These are phyloP conservation scores for Taphrina betulina DNA, from an alignment of 1,139 yeast genomes.

Conservation along the genomic window DNA sequence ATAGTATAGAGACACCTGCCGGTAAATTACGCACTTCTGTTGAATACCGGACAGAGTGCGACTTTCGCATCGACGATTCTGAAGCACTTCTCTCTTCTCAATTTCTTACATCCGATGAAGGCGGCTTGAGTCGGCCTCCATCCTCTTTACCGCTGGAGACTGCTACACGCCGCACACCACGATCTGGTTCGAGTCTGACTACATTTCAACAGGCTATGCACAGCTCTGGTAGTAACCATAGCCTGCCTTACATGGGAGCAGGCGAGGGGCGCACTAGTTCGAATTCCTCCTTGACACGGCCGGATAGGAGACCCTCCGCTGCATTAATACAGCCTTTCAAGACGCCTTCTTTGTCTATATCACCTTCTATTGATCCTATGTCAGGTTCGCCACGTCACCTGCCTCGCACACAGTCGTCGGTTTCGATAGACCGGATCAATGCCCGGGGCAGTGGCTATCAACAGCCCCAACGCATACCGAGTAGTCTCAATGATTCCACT, in stretches of 20 bases:
- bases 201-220: too few species aligned
- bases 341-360: conserved; percentile 45
- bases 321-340: conserved; percentile 44
- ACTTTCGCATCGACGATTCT: conserved; percentile 65
- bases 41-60: conserved; percentile 70
- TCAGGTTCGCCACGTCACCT: conserved; percentile 35
- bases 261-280: conserved; percentile 7
- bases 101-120: conserved; percentile 52
- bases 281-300: not conserved
- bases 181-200: conserved; percentile 17
- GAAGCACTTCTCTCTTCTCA: conserved; percentile 64
- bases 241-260: conserved; percentile 5
- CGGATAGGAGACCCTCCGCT: conserved; percentile 31
- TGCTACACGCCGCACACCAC: conserved; percentile 13
- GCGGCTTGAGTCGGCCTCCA: conserved; percentile 8
- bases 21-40: conserved; percentile 75
- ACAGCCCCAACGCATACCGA: conserved; percentile 10
- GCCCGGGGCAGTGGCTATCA: conserved; percentile 5
- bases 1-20: conserved; percentile 68
- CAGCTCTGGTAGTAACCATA: not conserved
- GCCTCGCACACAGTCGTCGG: conserved; percentile 8
- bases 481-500: not conserved
- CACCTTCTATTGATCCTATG: conserved; percentile 41
- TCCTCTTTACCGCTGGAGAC: conserved; percentile 9
- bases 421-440: conserved; percentile 13